phyloP scores from a whole-genome alignment of 495 filamentous ascomycete species.

The Aspergillus nidulans region DNA sequence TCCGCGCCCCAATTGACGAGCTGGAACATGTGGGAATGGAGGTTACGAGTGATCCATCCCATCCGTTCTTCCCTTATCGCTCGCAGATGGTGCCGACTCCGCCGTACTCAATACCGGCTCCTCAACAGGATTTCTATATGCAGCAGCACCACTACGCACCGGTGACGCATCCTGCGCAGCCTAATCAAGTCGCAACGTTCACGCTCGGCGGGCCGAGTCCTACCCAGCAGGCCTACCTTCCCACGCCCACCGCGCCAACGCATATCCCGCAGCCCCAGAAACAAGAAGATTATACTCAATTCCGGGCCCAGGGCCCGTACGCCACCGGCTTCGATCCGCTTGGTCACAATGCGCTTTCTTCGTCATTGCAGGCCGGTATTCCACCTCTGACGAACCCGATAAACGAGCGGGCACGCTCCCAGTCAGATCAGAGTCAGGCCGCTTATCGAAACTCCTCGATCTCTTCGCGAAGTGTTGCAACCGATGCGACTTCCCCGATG shows the following conservation, averaged over 20 bases:
- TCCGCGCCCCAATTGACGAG: constrained; percentile 65
- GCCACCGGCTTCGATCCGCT: constrained; percentile 36
- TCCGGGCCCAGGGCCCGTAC: constrained; percentile 29
- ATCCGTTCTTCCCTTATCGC: constrained; percentile 40
- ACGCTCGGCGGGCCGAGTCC: constrained; percentile 33
- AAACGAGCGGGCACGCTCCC: constrained; percentile 38
- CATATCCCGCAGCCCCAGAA: constrained; percentile 19
- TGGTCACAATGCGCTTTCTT: constrained; percentile 32
- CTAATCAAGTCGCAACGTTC: constrained; percentile 33
- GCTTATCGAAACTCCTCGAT: constrained; percentile 43
- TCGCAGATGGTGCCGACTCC: constrained; percentile 37
- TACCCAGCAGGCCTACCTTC: constrained; percentile 35
- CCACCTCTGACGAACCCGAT: constrained; percentile 30
- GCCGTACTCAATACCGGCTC: constrained; percentile 32
- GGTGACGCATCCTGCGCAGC: constrained; percentile 35
- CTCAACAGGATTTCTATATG: constrained; percentile 39
- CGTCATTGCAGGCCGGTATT: constrained; percentile 32
- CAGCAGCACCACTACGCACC: constrained; percentile 27
- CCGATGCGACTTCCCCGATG: constrained; percentile 41
- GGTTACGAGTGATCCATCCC: constrained; percentile 33
- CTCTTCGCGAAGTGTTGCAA: constrained; percentile 38
- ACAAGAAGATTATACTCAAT: constrained; percentile 34
- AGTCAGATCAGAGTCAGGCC: constrained; percentile 38
- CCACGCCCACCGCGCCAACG: constrained; percentile 25
- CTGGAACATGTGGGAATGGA: constrained; percentile 43